A percentile compares a stretch with the other conserved stretches of the same genome.
Evolutionary conservation across 441 rosid species (phyloP).

Genomic region (Bocquillonia castaneifolia): DNA sequence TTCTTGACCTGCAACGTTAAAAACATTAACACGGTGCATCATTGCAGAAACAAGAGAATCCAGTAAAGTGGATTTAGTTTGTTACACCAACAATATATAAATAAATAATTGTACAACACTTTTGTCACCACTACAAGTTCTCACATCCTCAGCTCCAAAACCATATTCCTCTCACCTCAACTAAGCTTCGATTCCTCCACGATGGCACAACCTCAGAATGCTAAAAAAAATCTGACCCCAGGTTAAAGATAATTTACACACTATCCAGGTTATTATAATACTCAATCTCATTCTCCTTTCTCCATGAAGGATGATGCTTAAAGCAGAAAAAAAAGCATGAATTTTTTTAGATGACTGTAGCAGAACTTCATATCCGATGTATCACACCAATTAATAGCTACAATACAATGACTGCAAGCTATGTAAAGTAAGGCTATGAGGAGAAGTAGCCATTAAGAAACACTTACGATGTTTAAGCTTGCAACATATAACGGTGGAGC

Average conservation of each 20-base stretch:
- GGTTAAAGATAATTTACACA: not conserved
- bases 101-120: not conserved
- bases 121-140: not conserved
- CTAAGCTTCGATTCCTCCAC: not conserved
- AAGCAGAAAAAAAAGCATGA: not conserved
- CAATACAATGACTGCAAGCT: not conserved
- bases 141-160: not conserved
- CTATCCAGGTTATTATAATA: not conserved
- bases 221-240: not conserved
- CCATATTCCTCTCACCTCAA: not conserved
- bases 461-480: slow-evolving; percentile 92
- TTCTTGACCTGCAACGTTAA: slow-evolving; percentile 65
- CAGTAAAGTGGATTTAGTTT: not conserved
- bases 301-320: not conserved
- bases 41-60: not conserved
- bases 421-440: not conserved
- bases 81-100: not conserved
- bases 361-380: not conserved
- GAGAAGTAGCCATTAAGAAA: slow-evolving; percentile 9
- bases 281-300: not conserved
- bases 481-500: slow-evolving; percentile 93
- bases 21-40: slow-evolving; percentile 10
- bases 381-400: not conserved
- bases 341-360: not conserved
- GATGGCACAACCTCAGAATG: not conserved